These are phyloP conservation scores for Hibiscus syriacus DNA, from an alignment of 345 rosid genomes.

Conservation along the genomic window DNA sequence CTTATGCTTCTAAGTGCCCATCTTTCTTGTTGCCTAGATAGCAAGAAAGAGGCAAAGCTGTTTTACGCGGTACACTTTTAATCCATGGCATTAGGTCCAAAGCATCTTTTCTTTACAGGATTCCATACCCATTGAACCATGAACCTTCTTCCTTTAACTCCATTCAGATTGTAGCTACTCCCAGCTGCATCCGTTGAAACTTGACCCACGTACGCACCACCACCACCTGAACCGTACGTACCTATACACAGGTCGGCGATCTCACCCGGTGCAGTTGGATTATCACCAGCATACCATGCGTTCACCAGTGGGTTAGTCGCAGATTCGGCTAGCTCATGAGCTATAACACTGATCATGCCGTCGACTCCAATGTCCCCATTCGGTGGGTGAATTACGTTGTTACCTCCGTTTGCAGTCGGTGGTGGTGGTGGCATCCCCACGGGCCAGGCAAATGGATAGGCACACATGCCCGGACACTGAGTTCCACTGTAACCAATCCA, in stretches of 20 bases:
- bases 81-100: constrained; percentile 55
- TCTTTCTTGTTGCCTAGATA: neutral
- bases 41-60: neutral
- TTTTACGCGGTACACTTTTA: constrained; percentile 3
- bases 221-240: constrained; percentile 48
- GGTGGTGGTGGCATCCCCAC: constrained; percentile 28
- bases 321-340: constrained; percentile 58
- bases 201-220: constrained; percentile 50
- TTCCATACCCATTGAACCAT: constrained; percentile 59
- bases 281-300: constrained; percentile 63
- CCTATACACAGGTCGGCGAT: constrained; percentile 62
- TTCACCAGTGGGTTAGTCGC: constrained; percentile 52
- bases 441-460: constrained; percentile 58
- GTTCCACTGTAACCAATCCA: constrained; percentile 57
- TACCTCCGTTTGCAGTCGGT: constrained; percentile 24
- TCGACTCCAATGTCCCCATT: constrained; percentile 53
- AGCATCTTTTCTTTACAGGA: constrained; percentile 45
- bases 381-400: constrained; percentile 33
- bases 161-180: constrained; percentile 45
- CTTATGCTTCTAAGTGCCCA: neutral
- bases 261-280: constrained; percentile 52
- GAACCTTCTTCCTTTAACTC: constrained; percentile 47
- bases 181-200: constrained; percentile 44
- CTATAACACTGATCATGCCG: constrained; percentile 59
- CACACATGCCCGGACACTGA: constrained; percentile 52